A percentile compares a stretch with the other conserved stretches of the same genome.
phyloP scores from a whole-genome alignment of 208 protist species.

The Spongospora subterranea region DNA sequence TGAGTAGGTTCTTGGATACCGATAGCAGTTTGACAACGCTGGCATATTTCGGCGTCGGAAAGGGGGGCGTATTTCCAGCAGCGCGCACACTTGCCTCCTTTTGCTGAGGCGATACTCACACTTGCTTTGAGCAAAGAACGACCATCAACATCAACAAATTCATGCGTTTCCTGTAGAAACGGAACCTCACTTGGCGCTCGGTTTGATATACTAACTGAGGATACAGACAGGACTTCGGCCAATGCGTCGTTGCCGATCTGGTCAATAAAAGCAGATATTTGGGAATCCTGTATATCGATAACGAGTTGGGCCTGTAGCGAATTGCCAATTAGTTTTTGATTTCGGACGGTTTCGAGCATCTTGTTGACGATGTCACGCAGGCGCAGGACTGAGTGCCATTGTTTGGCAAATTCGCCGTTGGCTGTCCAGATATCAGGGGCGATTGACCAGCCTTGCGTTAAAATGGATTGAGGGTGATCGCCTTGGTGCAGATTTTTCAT shows the following conservation, averaged over 20 bases:
- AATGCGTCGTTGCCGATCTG: background rate
- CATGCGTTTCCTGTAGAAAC: constrained; percentile 7
- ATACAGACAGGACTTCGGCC: background rate
- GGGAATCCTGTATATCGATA: background rate
- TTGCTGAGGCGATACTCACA: background rate
- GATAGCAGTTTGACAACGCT: background rate
- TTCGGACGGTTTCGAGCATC: constrained; percentile 17
- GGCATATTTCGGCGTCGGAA: background rate
- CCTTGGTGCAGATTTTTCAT: background rate
- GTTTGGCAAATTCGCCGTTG: background rate
- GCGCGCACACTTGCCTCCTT: background rate
- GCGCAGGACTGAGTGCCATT: background rate
- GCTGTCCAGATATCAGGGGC: background rate
- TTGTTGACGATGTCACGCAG: constrained; percentile 8
- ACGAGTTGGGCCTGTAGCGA: background rate
- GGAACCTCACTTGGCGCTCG: background rate
- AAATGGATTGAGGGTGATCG: background rate
- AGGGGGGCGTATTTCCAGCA: background rate
- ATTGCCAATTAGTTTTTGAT: background rate
- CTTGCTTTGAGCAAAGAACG: background rate
- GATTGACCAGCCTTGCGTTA: background rate
- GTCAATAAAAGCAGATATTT: background rate
- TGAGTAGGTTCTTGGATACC: no score
- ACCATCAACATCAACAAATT: background rate
- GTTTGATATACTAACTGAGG: background rate